Conservation (phyloP, 768 basidiomycete genomes). For the Xanthoconium purpureum region DNA sequence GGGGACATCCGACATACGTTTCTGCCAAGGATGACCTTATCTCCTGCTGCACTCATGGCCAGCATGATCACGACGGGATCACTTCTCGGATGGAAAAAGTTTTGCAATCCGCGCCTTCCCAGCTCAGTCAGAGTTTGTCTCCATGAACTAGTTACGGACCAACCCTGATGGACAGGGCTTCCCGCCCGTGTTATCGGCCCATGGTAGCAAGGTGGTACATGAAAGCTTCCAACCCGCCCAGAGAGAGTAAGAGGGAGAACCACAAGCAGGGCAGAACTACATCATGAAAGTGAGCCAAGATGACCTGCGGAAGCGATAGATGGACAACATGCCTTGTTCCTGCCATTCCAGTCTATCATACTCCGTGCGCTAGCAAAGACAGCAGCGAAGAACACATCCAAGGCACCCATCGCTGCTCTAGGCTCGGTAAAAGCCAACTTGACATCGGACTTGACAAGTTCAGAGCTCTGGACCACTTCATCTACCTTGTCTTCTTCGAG, state of each 20-base stretch:
- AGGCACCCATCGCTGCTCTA: conserved; percentile 48
- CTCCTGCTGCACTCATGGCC: conserved; percentile 72
- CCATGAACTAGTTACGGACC: conserved; percentile 21
- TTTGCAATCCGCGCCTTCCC: conserved; percentile 77
- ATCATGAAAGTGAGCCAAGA: not conserved
- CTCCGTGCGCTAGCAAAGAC: conserved; percentile 77
- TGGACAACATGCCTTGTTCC: conserved; percentile 64
- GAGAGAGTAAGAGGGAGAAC: conserved; percentile 72
- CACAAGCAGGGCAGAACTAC: conserved; percentile 89
- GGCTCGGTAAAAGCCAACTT: conserved; percentile 64
- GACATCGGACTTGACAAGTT: conserved; percentile 37
- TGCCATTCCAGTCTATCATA: conserved; percentile 89
- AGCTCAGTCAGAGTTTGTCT: conserved; percentile 12
- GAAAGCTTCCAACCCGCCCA: conserved; percentile 97
- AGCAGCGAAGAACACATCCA: conserved; percentile 66
- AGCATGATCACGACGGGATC: conserved; percentile 93
- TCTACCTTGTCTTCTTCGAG: conserved; percentile 44
- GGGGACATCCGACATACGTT: conserved; percentile 49
- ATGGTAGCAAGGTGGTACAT: conserved; percentile 73
- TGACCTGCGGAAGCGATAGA: not conserved
- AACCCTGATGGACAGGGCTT: conserved; percentile 74
- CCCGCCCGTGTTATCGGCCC: conserved; percentile 60
- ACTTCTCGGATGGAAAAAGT: conserved; percentile 79
- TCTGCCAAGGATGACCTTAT: conserved; percentile 83
- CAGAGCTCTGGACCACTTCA: conserved; percentile 38